Evolutionary conservation across 495 filamentous ascomycete genomes (phyloP).

Genomic region (Neurospora sublineolata): DNA sequence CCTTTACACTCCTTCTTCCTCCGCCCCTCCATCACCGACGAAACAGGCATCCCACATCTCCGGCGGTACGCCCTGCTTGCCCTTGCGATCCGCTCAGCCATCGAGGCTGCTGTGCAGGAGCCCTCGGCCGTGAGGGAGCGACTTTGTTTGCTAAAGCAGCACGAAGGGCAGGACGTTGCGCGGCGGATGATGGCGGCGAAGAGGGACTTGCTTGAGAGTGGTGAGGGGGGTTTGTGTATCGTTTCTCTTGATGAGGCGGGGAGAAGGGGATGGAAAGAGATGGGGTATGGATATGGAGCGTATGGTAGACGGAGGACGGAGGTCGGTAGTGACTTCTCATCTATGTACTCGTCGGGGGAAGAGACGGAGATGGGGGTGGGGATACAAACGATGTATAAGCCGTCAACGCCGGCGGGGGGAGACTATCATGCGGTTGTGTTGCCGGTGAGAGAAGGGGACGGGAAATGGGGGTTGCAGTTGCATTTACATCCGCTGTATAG

Average conservation of each 20-base stretch:
- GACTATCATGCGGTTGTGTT: background rate
- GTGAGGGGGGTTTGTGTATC: background rate
- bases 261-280: background rate
- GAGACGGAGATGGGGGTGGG: background rate
- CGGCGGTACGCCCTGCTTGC: background rate
- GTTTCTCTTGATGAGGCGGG: background rate
- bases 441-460: background rate
- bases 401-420: background rate
- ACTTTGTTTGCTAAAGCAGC: background rate
- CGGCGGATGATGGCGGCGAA: background rate
- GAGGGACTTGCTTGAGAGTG: background rate
- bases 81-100: background rate
- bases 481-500: background rate
- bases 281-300: background rate
- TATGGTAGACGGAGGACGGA: background rate
- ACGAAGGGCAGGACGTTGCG: background rate
- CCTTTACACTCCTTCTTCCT: background rate
- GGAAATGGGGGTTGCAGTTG: background rate
- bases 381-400: background rate
- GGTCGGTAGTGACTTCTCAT: too few species aligned
- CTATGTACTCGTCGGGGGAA: background rate
- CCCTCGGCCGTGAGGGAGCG: too few species aligned
- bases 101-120: background rate
- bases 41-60: background rate
- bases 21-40: background rate